Base-by-base conservation (phyloP, 768 basidiomycete genomes). In the Boletus reticulatus region DNA sequence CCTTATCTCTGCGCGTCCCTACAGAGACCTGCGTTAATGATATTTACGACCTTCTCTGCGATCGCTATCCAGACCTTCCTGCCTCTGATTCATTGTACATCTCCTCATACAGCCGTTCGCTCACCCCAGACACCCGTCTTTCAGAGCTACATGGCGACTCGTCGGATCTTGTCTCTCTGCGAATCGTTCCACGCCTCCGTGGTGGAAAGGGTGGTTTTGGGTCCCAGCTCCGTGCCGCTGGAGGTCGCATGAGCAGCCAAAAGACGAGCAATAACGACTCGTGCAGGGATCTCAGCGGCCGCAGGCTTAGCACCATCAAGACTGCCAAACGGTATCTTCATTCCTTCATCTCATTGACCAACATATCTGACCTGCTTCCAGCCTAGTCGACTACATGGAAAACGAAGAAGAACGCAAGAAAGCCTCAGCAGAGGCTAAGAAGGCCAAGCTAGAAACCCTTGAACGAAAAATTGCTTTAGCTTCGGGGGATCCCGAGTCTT, bases 191-290 rank as follows among this genome's bases (percentile, higher is more conserved):
- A 0, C 78, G 87, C 24, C 67, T 98, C 8, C 78, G 80, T 4
- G 96, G 96, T 47, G 97, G 97, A 19, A 99, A 98, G 74, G 96
- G 97, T 70, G 97, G 96, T 34, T 98, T 99, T 66, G 97, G 97
- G 4, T 92, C 89, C 17, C 94, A 98, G 76, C 79, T 99, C 61
- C 83, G 97, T 70, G 96, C 97, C 0, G 96, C 96, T 14, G 97
- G 97, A 61, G 96, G 97, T 13, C 83, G 96, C 32, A 99, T 99
- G 97, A 92, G 89, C 67, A 90, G 88, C 62, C 92, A 94, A 76
- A 94, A 94, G 78, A 94, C 93, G 22, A 94, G 80, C 72, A 95
- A 94, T 71, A 94, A 94, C 59, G 95, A 98, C 69, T 92, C 91
- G 9, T 97, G 94, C 70, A 77, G 97, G 46, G 97, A 98, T 67